These are phyloP conservation scores for Solanum medicagineum DNA, from an alignment of 257 asterid genomes.

Conservation along the genomic window DNA sequence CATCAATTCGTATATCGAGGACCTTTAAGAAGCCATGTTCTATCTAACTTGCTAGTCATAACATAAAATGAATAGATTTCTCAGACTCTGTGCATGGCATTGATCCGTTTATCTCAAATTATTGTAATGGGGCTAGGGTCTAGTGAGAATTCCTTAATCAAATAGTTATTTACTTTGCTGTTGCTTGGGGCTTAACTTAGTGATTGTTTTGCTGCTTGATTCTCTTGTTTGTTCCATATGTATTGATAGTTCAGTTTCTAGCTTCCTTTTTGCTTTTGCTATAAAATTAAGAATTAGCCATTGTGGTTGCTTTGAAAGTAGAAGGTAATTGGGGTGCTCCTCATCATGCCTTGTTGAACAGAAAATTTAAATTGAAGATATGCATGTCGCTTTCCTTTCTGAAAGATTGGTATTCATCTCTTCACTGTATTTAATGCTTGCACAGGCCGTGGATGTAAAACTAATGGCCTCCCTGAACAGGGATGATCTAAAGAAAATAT, in stretches of 20 bases:
- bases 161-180: background rate
- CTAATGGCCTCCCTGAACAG: slow-evolving; percentile 66
- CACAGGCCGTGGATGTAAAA: slow-evolving; percentile 87
- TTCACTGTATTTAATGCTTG: slow-evolving; percentile 2
- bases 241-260: background rate
- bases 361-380: background rate
- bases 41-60: background rate
- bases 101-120: background rate
- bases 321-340: no score
- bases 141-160: background rate
- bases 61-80: background rate
- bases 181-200: background rate
- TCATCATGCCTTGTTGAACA: background rate
- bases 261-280: background rate
- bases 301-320: background rate
- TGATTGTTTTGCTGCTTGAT: background rate
- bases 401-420: background rate
- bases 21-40: background rate
- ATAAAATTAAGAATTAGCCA: background rate
- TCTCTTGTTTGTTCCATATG: background rate
- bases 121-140: background rate
- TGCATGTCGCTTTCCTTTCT: background rate
- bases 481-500: slow-evolving; percentile 85
- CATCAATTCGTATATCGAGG: background rate
- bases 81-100: background rate